Evolutionary conservation across 2,329 filamentous ascomycete genomes (phyloP).

Genomic region (Catunica adiposa): DNA sequence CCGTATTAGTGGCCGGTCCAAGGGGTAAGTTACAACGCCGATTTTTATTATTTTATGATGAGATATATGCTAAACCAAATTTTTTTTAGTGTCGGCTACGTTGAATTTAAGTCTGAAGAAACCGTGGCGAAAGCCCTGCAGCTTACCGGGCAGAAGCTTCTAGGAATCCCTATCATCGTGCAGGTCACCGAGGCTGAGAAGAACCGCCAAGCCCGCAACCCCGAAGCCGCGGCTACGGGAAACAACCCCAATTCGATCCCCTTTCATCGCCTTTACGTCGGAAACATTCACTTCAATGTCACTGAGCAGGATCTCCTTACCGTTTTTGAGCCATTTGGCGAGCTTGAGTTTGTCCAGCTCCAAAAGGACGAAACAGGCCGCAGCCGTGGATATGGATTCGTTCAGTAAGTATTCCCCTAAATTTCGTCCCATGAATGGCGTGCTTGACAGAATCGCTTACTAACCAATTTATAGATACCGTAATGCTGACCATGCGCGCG

Average conservation of each 20-base stretch:
- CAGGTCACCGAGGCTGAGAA: conserved; percentile 98
- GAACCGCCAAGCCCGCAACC: conserved; percentile 84
- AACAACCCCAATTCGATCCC: conserved; percentile 68
- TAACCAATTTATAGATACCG: conserved; percentile 50
- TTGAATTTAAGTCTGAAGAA: conserved; percentile 95
- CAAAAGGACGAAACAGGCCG: conserved; percentile 88
- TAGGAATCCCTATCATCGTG: conserved; percentile 97
- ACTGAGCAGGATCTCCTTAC: conserved; percentile 90
- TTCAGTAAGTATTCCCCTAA: conserved; percentile 55
- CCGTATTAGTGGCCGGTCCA: conserved; percentile 86
- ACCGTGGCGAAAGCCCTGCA: conserved; percentile 86
- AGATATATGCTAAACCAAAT: not conserved
- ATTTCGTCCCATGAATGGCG: not conserved
- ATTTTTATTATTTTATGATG: not conserved
- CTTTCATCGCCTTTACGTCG: conserved; percentile 95
- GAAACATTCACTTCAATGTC: conserved; percentile 99
- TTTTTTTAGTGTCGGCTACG: conserved; percentile 71
- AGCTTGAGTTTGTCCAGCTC: conserved; percentile 91
- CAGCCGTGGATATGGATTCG: conserved; percentile 92
- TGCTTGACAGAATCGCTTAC: not conserved
- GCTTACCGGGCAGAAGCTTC: conserved; percentile 94
- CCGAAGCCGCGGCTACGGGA: conserved; percentile 38
- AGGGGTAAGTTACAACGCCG: conserved; percentile 51
- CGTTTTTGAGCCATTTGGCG: conserved; percentile 94
- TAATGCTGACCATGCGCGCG: conserved; percentile 77